Conservation (phyloP, 1,139 yeast genomes). For the Yamadazyma blattariae region DNA sequence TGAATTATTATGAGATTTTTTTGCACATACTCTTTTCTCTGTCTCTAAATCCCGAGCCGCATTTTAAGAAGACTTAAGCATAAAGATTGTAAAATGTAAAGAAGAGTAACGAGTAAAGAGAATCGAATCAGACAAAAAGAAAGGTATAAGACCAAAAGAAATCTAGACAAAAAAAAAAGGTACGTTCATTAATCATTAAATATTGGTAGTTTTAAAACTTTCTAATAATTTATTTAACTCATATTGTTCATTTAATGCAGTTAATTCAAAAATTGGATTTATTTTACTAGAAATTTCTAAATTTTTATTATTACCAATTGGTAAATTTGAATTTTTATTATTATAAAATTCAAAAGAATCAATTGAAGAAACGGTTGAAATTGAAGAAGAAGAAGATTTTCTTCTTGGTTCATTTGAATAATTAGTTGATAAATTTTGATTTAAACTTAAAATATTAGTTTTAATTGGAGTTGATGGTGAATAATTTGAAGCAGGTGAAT, state of each 20-base stretch:
- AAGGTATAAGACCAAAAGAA: too few species aligned
- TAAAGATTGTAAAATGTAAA: too few species aligned
- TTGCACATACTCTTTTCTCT: too few species aligned
- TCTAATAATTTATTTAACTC: constrained; percentile 35
- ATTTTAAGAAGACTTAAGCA: too few species aligned
- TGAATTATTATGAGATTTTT: too few species aligned
- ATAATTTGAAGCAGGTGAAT: constrained; percentile 1
- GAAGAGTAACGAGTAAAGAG: too few species aligned
- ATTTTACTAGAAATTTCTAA: constrained; percentile 15
- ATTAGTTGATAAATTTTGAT: constrained; percentile 4
- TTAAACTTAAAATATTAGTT: background rate
- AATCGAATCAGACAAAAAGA: too few species aligned
- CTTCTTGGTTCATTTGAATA: background rate
- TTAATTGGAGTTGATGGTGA: constrained; percentile 1
- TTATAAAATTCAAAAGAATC: background rate
- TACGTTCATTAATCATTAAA: too few species aligned
- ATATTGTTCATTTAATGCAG: constrained; percentile 41
- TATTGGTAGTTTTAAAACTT: constrained; percentile 11
- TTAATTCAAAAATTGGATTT: constrained; percentile 41
- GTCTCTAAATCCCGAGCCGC: too few species aligned
- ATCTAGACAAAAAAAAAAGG: too few species aligned
- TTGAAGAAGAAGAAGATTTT: constrained; percentile 4
- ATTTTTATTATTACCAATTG: background rate
- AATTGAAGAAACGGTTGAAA: constrained; percentile 1
- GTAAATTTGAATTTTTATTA: too few species aligned